phyloP scores from a whole-genome alignment of 148 eudicot genomes.

The Vaccinium myrtillus region DNA sequence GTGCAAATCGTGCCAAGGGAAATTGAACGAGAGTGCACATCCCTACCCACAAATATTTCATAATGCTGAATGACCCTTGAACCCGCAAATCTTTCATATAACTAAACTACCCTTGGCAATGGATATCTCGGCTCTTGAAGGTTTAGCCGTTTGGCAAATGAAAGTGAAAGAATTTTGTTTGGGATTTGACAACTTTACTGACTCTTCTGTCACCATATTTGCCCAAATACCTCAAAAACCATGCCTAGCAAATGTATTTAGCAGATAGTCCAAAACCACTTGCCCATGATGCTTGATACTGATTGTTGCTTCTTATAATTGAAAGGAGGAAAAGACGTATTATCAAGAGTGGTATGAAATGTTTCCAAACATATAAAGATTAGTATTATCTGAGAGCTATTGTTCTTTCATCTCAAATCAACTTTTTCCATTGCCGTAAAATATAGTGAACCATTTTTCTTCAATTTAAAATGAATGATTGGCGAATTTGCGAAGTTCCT shows the following conservation, averaged over 20 bases:
- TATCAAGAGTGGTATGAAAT: neutral
- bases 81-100: too few species aligned
- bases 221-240: neutral
- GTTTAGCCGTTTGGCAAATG: too few species aligned
- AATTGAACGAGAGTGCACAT: too few species aligned
- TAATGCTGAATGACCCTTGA: too few species aligned
- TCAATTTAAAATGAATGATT: neutral
- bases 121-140: too few species aligned
- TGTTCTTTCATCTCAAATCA: neutral
- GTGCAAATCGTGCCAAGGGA: too few species aligned
- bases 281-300: neutral
- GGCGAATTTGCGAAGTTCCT: neutral
- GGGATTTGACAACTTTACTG: neutral
- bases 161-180: neutral
- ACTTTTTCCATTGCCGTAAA: neutral
- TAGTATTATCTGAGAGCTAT: neutral
- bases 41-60: too few species aligned
- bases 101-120: too few species aligned
- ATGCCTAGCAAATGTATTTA: neutral
- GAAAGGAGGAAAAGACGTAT: neutral
- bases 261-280: neutral
- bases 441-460: neutral
- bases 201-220: neutral
- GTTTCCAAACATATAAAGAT: neutral
- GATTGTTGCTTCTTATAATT: neutral